Conservation (phyloP, 1,284 basidiomycete species). For the Lentinula novae-zelandiae region DNA sequence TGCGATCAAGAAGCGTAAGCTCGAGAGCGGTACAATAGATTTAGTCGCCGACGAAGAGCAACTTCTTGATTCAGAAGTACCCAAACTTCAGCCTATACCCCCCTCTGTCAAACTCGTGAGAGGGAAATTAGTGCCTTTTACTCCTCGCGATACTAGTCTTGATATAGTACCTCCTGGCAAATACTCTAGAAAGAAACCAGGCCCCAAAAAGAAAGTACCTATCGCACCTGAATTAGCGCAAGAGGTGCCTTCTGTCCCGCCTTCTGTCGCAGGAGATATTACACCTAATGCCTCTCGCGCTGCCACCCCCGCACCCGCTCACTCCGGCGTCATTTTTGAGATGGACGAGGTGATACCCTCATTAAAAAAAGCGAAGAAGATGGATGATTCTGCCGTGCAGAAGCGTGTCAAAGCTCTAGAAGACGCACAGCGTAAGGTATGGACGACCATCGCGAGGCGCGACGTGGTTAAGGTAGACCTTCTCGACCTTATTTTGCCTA, state of each 20-base stretch:
- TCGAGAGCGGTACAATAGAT: constrained; percentile 27
- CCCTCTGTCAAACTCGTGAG: constrained; percentile 21
- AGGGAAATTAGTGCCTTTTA: constrained; percentile 2
- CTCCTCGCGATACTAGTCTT: constrained; percentile 4
- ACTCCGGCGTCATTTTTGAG: constrained; percentile 63
- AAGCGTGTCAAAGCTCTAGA: constrained; percentile 76
- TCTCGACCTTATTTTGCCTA: background rate
- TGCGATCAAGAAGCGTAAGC: constrained; percentile 43
- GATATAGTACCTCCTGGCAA: constrained; percentile 34
- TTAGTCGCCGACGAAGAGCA: constrained; percentile 6
- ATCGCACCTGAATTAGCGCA: constrained; percentile 45
- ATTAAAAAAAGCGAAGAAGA: constrained; percentile 68
- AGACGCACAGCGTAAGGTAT: constrained; percentile 82
- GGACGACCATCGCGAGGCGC: constrained; percentile 79
- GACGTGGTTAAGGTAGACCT: constrained; percentile 74
- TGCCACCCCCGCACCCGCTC: constrained; percentile 55
- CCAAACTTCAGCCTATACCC: constrained; percentile 27
- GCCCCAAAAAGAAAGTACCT: constrained; percentile 36
- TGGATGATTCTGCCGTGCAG: constrained; percentile 65
- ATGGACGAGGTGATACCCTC: constrained; percentile 65
- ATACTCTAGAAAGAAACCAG: constrained; percentile 35
- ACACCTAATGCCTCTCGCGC: constrained; percentile 56
- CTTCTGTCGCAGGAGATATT: constrained; percentile 53
- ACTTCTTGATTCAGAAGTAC: constrained; percentile 3
- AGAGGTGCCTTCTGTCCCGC: constrained; percentile 48